Evolutionary conservation across 2,329 filamentous ascomycete genomes (phyloP).

Genomic region (Pseudogymnoascus sp.): DNA sequence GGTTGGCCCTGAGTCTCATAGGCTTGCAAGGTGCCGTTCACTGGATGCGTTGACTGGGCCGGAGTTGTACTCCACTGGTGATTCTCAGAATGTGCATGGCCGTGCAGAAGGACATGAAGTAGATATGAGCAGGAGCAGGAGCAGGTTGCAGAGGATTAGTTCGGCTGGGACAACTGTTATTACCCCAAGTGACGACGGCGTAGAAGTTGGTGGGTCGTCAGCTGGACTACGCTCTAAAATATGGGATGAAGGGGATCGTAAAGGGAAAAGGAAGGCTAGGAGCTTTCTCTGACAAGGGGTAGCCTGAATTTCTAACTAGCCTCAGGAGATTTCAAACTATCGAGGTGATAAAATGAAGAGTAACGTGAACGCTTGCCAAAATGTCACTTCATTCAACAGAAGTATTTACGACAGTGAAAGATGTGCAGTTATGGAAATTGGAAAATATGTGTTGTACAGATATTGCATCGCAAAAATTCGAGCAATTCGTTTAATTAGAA

Average conservation of each 20-base stretch:
- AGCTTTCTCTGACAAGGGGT: slow-evolving; percentile 15
- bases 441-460: background rate
- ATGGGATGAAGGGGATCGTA: slow-evolving; percentile 11
- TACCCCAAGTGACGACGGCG: slow-evolving; percentile 19
- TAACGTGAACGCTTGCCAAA: background rate
- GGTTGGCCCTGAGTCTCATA: background rate
- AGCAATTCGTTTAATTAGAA: slow-evolving; percentile 8
- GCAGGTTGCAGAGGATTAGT: slow-evolving; percentile 19
- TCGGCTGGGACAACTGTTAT: slow-evolving; percentile 26
- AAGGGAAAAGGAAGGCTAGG: slow-evolving; percentile 16
- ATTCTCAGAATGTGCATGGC: background rate
- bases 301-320: too few relatives aligned
- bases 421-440: background rate
- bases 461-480: background rate
- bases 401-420: background rate
- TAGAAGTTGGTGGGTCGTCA: slow-evolving; percentile 24
- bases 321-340: background rate
- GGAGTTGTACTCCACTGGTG: background rate
- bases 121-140: slow-evolving; percentile 10
- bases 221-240: background rate
- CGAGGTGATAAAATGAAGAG: background rate
- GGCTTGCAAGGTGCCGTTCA: background rate
- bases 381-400: background rate
- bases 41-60: background rate
- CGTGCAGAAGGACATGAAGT: background rate